Evolutionary conservation across 306 rosid species (phyloP).

Genomic region (Cicer arietinum): DNA sequence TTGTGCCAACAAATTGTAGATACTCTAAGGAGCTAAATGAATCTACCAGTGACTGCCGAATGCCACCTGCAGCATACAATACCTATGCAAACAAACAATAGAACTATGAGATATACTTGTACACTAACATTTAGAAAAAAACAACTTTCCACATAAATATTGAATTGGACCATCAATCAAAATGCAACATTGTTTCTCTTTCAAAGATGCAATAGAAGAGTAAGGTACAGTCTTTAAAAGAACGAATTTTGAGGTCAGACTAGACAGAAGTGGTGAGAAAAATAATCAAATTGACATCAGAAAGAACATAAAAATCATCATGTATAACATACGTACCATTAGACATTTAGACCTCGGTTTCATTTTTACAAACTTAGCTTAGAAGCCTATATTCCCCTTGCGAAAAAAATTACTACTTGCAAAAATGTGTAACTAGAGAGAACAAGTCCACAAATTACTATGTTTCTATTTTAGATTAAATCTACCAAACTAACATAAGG

Average conservation of each 20-base stretch:
- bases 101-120: background rate
- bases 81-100: conserved; percentile 30
- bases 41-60: background rate
- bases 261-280: background rate
- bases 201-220: background rate
- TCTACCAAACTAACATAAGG: background rate
- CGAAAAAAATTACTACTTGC: background rate
- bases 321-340: background rate
- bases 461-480: background rate
- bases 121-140: too few species aligned
- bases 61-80: background rate
- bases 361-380: background rate
- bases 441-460: background rate
- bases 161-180: background rate
- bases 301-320: background rate
- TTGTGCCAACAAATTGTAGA: background rate
- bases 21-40: background rate
- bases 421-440: background rate
- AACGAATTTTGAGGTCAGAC: background rate
- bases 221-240: background rate
- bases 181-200: conserved; percentile 20
- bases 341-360: background rate
- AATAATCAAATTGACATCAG: background rate
- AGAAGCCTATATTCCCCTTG: background rate
- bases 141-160: too few species aligned